phyloP scores from a whole-genome alignment of 1,284 basidiomycete species.

The Chondrostereum purpureum region DNA sequence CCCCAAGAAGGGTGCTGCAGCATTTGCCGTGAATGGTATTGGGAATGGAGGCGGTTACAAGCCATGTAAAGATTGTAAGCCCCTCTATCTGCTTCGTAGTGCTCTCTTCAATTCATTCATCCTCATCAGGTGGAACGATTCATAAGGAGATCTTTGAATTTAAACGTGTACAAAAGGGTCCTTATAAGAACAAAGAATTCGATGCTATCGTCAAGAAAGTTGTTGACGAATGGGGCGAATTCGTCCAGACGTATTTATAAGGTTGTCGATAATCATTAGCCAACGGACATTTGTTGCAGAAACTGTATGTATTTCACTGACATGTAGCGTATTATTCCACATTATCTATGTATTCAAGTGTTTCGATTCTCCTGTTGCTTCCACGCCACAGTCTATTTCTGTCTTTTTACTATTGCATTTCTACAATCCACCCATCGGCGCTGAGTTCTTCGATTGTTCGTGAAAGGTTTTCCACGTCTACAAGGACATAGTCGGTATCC shows the following conservation, averaged over 20 bases:
- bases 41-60: conserved; percentile 13
- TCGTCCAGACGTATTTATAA: conserved; percentile 33
- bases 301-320: too few relatives aligned
- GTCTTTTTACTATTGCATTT: background rate
- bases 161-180: conserved; percentile 40
- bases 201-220: conserved; percentile 66
- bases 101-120: background rate
- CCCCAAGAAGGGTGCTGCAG: conserved; percentile 10
- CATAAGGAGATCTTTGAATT: conserved; percentile 79
- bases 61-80: conserved; percentile 18
- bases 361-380: too few relatives aligned
- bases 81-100: background rate
- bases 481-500: conserved; percentile 59
- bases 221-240: conserved; percentile 68
- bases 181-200: conserved; percentile 61
- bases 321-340: too few relatives aligned
- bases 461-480: conserved; percentile 36
- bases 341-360: too few relatives aligned
- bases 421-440: conserved; percentile 13
- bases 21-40: conserved; percentile 12
- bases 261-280: too few relatives aligned
- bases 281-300: too few relatives aligned
- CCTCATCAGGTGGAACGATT: conserved; percentile 38
- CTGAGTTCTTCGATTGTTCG: conserved; percentile 35
- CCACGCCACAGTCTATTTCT: too few relatives aligned